A percentile compares a stretch with the other conserved stretches of the same genome.
These are phyloP conservation scores for Leccinum fuscescens DNA, from an alignment of 1,284 basidiomycete genomes.

Conservation along the genomic window DNA sequence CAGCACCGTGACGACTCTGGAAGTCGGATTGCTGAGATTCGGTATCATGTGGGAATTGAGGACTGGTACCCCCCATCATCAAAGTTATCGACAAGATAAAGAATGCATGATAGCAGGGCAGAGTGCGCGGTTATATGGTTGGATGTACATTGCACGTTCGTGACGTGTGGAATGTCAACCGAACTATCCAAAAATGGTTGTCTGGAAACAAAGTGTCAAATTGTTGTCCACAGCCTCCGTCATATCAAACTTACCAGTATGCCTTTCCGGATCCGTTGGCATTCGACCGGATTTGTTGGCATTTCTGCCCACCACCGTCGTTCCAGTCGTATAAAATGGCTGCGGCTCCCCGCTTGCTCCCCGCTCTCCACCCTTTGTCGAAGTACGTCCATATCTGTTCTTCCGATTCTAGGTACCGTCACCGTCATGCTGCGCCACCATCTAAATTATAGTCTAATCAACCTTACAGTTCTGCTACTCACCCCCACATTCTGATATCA, in stretches of 20 bases:
- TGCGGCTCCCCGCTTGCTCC: neutral
- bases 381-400: neutral
- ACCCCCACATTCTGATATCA: neutral
- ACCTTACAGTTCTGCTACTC: neutral
- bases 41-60: neutral
- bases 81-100: neutral
- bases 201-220: neutral
- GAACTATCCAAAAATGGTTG: conserved; percentile 13
- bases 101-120: conserved; percentile 6
- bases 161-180: conserved; percentile 8
- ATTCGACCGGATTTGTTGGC: neutral
- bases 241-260: neutral
- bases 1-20: neutral
- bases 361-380: neutral
- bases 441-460: neutral
- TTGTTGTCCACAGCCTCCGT: neutral
- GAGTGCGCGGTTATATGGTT: conserved; percentile 7
- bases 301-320: neutral
- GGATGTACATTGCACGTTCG: conserved; percentile 32
- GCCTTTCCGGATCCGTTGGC: neutral
- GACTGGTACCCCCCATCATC: neutral
- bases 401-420: neutral
- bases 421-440: neutral
- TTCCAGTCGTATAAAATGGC: neutral
- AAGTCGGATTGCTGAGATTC: neutral